These are phyloP conservation scores for Alternaria longipes DNA, from an alignment of 2,329 filamentous ascomycete genomes.

Conservation along the genomic window DNA sequence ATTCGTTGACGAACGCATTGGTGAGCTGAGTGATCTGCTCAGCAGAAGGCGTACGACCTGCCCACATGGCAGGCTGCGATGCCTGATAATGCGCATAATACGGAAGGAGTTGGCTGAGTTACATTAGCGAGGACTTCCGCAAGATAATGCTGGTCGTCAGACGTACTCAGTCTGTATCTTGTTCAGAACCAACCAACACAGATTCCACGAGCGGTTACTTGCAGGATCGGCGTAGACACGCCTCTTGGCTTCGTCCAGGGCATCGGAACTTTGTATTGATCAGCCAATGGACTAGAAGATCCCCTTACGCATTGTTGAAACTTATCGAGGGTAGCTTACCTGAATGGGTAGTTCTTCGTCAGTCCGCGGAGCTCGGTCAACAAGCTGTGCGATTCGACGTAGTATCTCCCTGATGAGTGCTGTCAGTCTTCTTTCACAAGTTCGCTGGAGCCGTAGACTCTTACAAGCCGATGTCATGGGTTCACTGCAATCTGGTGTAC, in stretches of 20 bases:
- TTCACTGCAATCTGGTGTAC: slow-evolving; percentile 67
- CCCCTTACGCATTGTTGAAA: neutral
- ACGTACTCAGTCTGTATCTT: slow-evolving; percentile 73
- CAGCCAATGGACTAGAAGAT: neutral
- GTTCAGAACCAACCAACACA: slow-evolving; percentile 74
- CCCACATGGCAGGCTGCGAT: slow-evolving; percentile 74
- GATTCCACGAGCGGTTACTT: slow-evolving; percentile 77
- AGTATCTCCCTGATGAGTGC: slow-evolving; percentile 63
- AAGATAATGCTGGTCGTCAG: neutral
- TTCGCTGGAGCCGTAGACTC: neutral
- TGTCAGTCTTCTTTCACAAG: slow-evolving; percentile 7
- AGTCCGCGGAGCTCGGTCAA: slow-evolving; percentile 74
- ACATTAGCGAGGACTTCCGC: slow-evolving; percentile 15
- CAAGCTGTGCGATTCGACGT: slow-evolving; percentile 74
- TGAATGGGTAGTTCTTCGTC: slow-evolving; percentile 73
- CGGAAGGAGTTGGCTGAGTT: slow-evolving; percentile 65
- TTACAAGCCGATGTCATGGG: slow-evolving; percentile 75
- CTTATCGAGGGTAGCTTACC: slow-evolving; percentile 28
- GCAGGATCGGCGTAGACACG: slow-evolving; percentile 70
- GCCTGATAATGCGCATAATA: slow-evolving; percentile 70
- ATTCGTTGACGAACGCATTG: slow-evolving; percentile 71
- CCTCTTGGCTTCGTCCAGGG: slow-evolving; percentile 71
- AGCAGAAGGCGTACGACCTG: slow-evolving; percentile 63
- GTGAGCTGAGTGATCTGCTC: slow-evolving; percentile 68
- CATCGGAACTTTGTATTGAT: slow-evolving; percentile 59